Evolutionary conservation across 768 basidiomycete genomes (phyloP), one percentile per base, ranked within the genome.

Genomic region (Trametes cubensis): DNA sequence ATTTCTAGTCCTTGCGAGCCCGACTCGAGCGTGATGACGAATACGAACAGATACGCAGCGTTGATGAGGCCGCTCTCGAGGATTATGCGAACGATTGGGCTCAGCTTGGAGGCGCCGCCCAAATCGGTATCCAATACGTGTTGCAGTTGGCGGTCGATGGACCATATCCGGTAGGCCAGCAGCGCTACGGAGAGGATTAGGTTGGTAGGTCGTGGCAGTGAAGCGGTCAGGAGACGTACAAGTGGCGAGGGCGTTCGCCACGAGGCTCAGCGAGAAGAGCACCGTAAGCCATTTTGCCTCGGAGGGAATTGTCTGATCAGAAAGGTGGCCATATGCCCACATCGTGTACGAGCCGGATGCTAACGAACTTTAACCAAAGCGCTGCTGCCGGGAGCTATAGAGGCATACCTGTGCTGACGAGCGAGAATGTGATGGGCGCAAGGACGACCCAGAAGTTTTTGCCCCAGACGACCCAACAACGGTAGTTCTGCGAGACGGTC

Each of bases 21-120:
- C 14, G 48, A 47, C 13, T 42, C 50, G 42, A 64, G 50, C n/a
- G 57, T 58, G 45, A 61, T 58, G 28, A 58, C 58, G 59, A 45
- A 64, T 23, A 50, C 60, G 55, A 64, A 57, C 14, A 67, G 55
- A 45, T 60, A 64, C 10, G 66, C 63, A 25, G 66, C 66, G 49
- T 67, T 67, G 30, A 67, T 23, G 20, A 58, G 45, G 5, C 62
- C 59, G 53, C 63, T 67, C 47, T 67, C 63, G 39, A 67, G 51
- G 20, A 67, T 34, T 48, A 67, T 64, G 23, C 58, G 50, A 2
- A 64, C 39, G 15, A 67, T 39, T 42, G 63, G 62, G 18, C 41
- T 58, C 28, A 60, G 49, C 14, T 39, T 13, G 10, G 45, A 58
- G 39, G 21, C n/a, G 23, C 20, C 14, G 17, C 7, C 47, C 17